Conservation (phyloP, 108 stramenopile genomes). For the Pseudonitzschia multiseries region DNA sequence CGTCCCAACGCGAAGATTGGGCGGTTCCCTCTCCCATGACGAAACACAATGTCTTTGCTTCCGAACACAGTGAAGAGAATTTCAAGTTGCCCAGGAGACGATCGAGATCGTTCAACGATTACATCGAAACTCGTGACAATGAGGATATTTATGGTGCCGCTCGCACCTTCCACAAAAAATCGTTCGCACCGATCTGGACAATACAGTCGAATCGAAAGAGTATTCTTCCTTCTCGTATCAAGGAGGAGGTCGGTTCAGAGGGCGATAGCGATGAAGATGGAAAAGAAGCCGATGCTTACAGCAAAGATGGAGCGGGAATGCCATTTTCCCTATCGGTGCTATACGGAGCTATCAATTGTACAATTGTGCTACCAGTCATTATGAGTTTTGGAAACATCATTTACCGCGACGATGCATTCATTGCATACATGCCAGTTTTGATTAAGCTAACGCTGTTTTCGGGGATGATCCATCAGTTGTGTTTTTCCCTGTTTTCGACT, state of each 20-base stretch:
- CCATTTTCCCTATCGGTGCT: conserved; percentile 44
- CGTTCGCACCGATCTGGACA: background rate
- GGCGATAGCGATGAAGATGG: background rate
- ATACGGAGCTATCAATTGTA: conserved; percentile 78
- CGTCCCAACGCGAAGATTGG: conserved; percentile 19
- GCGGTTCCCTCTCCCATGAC: conserved; percentile 28
- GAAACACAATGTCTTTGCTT: conserved; percentile 24
- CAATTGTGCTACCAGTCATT: conserved; percentile 81
- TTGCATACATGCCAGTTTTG: conserved; percentile 73
- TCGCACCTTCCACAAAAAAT: background rate
- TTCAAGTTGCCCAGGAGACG: conserved; percentile 13
- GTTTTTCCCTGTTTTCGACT: conserved; percentile 79
- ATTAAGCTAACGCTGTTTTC: conserved; percentile 81
- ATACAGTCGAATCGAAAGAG: background rate
- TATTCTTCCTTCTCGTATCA: background rate
- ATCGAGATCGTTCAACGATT: conserved; percentile 36
- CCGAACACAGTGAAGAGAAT: background rate
- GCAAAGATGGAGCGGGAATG: conserved; percentile 8
- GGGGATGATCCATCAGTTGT: conserved; percentile 91
- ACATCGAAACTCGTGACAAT: conserved; percentile 17
- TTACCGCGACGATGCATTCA: conserved; percentile 77
- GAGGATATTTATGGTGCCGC: background rate
- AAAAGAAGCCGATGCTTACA: background rate
- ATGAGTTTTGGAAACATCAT: conserved; percentile 90
- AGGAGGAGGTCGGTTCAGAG: background rate